Conservation (phyloP, 148 eudicot species). For the Arbutus unedo region DNA sequence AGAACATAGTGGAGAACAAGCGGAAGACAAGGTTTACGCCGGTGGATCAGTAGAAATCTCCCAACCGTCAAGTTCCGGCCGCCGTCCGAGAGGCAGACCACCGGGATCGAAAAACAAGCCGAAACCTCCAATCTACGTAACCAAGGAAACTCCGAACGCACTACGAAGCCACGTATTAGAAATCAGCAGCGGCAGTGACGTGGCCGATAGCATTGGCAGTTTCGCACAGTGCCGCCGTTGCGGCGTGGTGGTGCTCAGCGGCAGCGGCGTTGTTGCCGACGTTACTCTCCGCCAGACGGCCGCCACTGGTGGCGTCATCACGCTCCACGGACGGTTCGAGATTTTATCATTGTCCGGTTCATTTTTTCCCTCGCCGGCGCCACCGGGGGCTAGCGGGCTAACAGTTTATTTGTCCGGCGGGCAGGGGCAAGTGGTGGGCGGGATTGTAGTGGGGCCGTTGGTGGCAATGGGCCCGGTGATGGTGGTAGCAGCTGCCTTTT, state of each 20-base stretch:
- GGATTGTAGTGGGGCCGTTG: conserved; percentile 64
- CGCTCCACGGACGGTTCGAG: conserved; percentile 76
- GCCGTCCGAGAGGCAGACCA: conserved; percentile 61
- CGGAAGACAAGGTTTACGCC: conserved; percentile 24
- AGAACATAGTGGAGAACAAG: conserved; percentile 20
- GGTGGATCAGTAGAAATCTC: conserved; percentile 25
- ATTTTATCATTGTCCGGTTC: conserved; percentile 72
- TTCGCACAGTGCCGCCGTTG: conserved; percentile 70
- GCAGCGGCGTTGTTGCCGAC: conserved; percentile 63
- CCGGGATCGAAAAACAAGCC: conserved; percentile 86
- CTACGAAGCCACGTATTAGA: conserved; percentile 85
- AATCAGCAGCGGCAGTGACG: conserved; percentile 66
- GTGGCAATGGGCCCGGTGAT: conserved; percentile 68
- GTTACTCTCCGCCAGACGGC: conserved; percentile 79
- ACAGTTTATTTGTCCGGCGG: conserved; percentile 75
- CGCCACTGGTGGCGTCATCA: conserved; percentile 44
- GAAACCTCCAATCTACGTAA: conserved; percentile 74
- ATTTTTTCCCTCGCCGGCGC: conserved; percentile 76
- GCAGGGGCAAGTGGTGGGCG: conserved; percentile 87
- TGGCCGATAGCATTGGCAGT: conserved; percentile 57
- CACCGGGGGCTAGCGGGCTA: conserved; percentile 67
- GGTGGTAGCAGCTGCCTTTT: conserved; percentile 76
- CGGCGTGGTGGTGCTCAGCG: conserved; percentile 76
- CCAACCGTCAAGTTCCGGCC: conserved; percentile 10
- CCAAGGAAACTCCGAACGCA: conserved; percentile 77